Conservation (phyloP, 1,284 basidiomycete genomes). For the Porogramme epimiltina region DNA sequence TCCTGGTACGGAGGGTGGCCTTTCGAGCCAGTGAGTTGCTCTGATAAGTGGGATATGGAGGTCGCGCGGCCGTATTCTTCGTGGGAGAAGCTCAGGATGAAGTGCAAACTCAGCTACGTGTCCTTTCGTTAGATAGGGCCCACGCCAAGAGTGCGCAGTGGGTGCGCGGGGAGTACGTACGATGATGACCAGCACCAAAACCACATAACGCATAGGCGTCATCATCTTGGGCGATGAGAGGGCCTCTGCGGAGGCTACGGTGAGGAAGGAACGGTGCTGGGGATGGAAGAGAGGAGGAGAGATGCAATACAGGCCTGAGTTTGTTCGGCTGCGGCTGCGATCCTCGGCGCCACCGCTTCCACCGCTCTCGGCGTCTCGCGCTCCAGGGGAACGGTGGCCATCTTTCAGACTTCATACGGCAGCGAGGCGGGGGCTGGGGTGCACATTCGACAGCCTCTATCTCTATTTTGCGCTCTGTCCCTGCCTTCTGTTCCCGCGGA, state of each 20-base stretch:
- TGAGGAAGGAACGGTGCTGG: conserved; percentile 10
- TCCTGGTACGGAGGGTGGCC: conserved; percentile 50
- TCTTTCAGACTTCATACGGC: too few species aligned
- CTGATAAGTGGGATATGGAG: conserved; percentile 56
- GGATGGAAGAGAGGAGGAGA: conserved; percentile 1
- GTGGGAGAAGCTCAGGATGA: conserved; percentile 71
- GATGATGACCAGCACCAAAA: conserved; percentile 66
- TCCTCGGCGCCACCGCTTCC: too few species aligned
- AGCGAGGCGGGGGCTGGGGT: too few species aligned
- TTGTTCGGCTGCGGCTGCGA: too few species aligned
- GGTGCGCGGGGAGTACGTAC: conserved; percentile 43
- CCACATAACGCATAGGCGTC: conserved; percentile 74
- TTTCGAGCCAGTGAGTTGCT: conserved; percentile 38
- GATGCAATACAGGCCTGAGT: background rate
- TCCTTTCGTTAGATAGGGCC: conserved; percentile 2
- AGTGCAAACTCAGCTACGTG: conserved; percentile 67
- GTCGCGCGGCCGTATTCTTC: conserved; percentile 70
- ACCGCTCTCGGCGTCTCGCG: too few species aligned
- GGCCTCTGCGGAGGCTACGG: conserved; percentile 16
- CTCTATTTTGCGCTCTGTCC: too few species aligned
- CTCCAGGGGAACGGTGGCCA: too few species aligned
- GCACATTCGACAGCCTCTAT: too few species aligned
- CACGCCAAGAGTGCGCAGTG: background rate
- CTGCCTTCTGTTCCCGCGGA: too few species aligned
- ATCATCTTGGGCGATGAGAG: conserved; percentile 56